These are phyloP conservation scores for Coemansia sp. DNA, from an alignment of 192 early-diverging fungal genomes.

Conservation along the genomic window DNA sequence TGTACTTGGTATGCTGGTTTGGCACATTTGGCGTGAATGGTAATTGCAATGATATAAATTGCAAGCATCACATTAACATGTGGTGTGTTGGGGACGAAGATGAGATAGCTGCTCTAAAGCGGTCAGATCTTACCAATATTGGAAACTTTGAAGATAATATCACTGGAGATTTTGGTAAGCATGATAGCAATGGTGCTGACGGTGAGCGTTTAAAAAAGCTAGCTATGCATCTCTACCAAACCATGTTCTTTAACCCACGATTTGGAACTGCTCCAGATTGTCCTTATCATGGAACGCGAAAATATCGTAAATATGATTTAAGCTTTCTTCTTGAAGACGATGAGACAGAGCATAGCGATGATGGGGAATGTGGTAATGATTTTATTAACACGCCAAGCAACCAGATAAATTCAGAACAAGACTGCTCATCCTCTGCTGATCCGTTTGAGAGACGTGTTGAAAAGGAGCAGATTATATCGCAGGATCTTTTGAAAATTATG, in stretches of 20 bases:
- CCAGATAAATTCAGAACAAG: neutral
- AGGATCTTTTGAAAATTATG: neutral
- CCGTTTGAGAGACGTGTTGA: neutral
- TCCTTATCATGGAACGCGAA: neutral
- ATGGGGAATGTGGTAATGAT: neutral
- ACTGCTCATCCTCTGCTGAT: neutral
- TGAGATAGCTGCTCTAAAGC: neutral
- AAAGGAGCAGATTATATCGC: neutral
- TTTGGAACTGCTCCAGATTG: neutral
- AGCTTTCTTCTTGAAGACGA: neutral
- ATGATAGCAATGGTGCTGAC: neutral
- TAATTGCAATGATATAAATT: neutral
- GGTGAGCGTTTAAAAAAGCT: neutral
- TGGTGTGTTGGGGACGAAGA: neutral
- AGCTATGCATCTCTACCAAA: neutral
- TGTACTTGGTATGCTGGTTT: slow-evolving; percentile 12
- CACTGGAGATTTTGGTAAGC: no score
- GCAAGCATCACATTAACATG: neutral
- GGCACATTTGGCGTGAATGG: slow-evolving; percentile 12
- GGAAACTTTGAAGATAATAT: no score
- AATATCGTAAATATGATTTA: neutral
- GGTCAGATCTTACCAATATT: neutral
- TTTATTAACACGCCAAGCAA: neutral
- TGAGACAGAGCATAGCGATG: neutral
- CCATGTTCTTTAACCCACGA: neutral